phyloP scores from a whole-genome alignment of 2,329 filamentous ascomycete species.

The Xylaria sp. region DNA sequence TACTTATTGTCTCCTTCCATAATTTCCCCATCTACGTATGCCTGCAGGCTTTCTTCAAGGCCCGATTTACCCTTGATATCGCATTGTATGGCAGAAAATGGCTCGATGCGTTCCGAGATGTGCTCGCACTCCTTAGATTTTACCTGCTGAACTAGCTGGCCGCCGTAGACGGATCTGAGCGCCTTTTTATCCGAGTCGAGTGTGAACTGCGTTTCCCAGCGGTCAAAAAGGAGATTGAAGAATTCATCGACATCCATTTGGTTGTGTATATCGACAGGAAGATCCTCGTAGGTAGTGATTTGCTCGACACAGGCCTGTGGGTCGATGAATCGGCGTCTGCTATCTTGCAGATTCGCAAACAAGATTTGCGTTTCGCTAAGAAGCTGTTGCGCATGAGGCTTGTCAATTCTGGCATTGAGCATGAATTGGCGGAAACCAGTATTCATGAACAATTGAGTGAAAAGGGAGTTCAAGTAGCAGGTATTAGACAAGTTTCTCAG shows the following conservation, averaged over 20 bases:
- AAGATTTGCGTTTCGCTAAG: conserved; percentile 82
- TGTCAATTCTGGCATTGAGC: conserved; percentile 69
- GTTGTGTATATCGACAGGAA: conserved; percentile 83
- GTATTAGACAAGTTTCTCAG: conserved; percentile 94
- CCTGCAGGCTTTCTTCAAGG: conserved; percentile 86
- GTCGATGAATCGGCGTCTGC: conserved; percentile 77
- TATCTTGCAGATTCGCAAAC: conserved; percentile 88
- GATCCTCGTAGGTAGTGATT: conserved; percentile 85
- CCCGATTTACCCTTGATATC: conserved; percentile 92
- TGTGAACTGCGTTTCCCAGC: conserved; percentile 85
- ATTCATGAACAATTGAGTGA: conserved; percentile 98
- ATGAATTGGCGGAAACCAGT: conserved; percentile 87
- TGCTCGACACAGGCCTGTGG: conserved; percentile 77
- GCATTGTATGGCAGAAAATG: conserved; percentile 94
- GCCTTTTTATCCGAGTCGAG: conserved; percentile 73
- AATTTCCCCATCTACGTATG: conserved; percentile 95
- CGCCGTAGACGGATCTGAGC: conserved; percentile 88
- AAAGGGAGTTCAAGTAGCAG: conserved; percentile 94
- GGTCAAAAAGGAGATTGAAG: conserved; percentile 91
- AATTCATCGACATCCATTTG: conserved; percentile 99
- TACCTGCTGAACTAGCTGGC: conserved; percentile 92
- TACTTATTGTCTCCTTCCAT: conserved; percentile 99
- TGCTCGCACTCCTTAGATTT: conserved; percentile 95
- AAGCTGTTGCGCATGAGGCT: conserved; percentile 71
- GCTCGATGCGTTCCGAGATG: conserved; percentile 88